A percentile compares a stretch with the other conserved stretches of the same genome.
phyloP scores from a whole-genome alignment of 2,329 filamentous ascomycete genomes.

The Pseudogymnoascus sp. region DNA sequence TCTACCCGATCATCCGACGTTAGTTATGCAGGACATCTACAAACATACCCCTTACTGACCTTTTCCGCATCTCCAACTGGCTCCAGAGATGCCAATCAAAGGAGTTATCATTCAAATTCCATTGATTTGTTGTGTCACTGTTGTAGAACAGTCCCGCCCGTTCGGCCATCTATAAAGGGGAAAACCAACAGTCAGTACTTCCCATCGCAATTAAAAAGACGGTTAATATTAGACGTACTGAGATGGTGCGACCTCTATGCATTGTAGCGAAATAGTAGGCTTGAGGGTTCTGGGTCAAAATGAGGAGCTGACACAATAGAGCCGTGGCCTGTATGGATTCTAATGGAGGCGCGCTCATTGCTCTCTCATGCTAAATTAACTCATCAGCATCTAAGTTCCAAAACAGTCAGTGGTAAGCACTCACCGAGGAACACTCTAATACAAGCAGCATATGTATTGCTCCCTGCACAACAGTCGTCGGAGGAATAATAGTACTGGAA shows the following conservation, averaged over 20 bases:
- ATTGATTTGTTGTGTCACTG: background rate
- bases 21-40: background rate
- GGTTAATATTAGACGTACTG: background rate
- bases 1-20: background rate
- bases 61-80: background rate
- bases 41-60: background rate
- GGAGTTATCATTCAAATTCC: background rate
- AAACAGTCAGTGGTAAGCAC: background rate
- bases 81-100: background rate
- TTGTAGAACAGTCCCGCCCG: background rate
- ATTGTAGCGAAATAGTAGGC: background rate
- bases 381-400: background rate
- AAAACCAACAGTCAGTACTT: background rate
- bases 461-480: background rate
- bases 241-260: background rate
- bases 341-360: background rate
- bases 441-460: conserved; percentile 3
- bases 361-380: background rate
- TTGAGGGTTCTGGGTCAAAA: background rate
- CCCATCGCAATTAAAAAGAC: background rate
- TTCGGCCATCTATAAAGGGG: background rate
- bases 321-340: background rate
- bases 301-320: background rate
- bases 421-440: background rate
- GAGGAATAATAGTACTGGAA: background rate